Conservation (phyloP, 768 basidiomycete species). For the Boletus fagicola region DNA sequence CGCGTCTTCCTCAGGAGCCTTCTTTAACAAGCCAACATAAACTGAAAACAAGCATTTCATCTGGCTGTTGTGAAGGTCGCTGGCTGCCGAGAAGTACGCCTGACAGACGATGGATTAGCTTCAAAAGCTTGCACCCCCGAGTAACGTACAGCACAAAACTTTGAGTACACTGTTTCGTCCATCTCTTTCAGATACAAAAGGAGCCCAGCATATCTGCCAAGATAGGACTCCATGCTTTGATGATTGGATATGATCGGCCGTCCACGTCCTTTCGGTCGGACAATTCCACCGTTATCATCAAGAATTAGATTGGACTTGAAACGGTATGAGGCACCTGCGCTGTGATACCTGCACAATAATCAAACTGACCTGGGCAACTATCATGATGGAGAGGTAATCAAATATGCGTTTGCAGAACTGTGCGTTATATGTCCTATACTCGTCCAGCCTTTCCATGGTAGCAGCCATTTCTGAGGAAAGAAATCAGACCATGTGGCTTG, state of each 20-base stretch:
- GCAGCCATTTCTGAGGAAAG: constrained; percentile 82
- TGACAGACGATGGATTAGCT: constrained; percentile 33
- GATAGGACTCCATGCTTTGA: constrained; percentile 71
- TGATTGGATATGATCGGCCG: constrained; percentile 59
- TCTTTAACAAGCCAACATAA: constrained; percentile 62
- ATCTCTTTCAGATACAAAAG: constrained; percentile 95
- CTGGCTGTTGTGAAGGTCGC: constrained; percentile 78
- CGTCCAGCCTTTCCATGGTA: constrained; percentile 87
- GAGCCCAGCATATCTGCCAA: constrained; percentile 85
- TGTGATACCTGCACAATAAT: not conserved
- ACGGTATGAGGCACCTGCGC: constrained; percentile 7
- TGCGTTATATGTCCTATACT: constrained; percentile 84
- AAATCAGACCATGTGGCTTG: constrained; percentile 5
- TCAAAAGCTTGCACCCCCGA: not conserved
- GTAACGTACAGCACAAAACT: constrained; percentile 78
- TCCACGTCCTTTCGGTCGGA: constrained; percentile 41
- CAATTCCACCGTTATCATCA: constrained; percentile 59
- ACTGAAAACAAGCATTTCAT: constrained; percentile 68
- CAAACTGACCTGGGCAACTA: constrained; percentile 76
- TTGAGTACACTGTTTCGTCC: constrained; percentile 86
- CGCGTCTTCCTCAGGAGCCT: constrained; percentile 65
- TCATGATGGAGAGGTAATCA: constrained; percentile 90
- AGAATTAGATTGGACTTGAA: constrained; percentile 65
- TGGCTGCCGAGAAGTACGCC: constrained; percentile 89
- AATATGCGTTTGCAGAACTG: constrained; percentile 93